Conservation (phyloP, 2,329 filamentous ascomycete genomes). For the Aspergillus sp. region DNA sequence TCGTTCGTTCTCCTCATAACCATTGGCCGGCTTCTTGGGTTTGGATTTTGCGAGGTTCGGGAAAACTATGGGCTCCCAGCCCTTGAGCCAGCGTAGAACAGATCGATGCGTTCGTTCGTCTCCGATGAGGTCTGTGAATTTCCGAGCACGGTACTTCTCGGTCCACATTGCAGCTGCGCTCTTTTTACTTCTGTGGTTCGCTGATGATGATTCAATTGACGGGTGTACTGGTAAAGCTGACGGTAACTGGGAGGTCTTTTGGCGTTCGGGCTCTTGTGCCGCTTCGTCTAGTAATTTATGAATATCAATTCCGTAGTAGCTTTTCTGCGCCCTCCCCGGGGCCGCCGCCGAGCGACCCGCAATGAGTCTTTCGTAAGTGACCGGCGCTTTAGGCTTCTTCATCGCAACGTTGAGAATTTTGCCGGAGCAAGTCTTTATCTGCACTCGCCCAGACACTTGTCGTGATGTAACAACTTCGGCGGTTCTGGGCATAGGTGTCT, state of each 20-base stretch:
- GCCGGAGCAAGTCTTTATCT: constrained; percentile 51
- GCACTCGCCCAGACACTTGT: constrained; percentile 21
- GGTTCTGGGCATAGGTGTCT: constrained; percentile 3
- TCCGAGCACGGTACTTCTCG: constrained; percentile 91
- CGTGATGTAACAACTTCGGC: constrained; percentile 13
- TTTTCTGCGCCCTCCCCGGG: constrained; percentile 56
- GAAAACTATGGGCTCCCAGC: constrained; percentile 91
- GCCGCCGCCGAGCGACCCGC: constrained; percentile 52
- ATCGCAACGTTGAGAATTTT: constrained; percentile 44
- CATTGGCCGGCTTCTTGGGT: constrained; percentile 44
- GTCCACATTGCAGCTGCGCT: constrained; percentile 69
- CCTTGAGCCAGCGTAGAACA: constrained; percentile 90
- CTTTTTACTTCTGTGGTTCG: constrained; percentile 29
- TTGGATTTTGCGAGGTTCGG: constrained; percentile 68
- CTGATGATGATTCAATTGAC: constrained; percentile 32
- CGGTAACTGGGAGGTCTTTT: constrained; percentile 21
- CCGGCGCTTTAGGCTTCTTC: constrained; percentile 33
- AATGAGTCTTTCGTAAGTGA: constrained; percentile 55
- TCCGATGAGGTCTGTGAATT: constrained; percentile 89
- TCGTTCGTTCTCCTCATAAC: constrained; percentile 63
- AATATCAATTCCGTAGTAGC: constrained; percentile 92
- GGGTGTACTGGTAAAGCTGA: constrained; percentile 24
- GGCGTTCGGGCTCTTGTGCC: constrained; percentile 55
- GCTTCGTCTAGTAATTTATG: constrained; percentile 76
- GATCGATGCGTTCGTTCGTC: constrained; percentile 90